Base-by-base conservation (phyloP, 129 eudicot species). In the Escallonia rubra region DNA sequence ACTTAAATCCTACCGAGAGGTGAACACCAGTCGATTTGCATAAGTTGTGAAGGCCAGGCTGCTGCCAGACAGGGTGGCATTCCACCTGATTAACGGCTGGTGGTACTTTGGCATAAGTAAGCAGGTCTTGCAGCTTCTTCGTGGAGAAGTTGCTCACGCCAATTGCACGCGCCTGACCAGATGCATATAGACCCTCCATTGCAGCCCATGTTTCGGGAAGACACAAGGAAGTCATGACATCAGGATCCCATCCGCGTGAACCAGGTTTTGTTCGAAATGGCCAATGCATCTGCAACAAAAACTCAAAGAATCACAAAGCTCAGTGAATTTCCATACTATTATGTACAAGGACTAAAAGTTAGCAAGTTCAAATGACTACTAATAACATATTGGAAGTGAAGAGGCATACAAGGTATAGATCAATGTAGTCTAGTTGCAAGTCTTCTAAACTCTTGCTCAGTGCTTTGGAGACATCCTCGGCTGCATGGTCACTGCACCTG, bases 81-180 rank as follows among this genome's bases (percentile, higher is more conserved):
- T 89, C 96, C 23, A 89, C 94, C 67, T 89, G 96, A 66, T 89
- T 77, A 43, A 89, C 96, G 60, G 85, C 90, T 7, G 96, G 96
- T 2, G 85, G 88, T 49, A 89, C 69, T 4, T 80, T 80, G 12
- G 85, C 80, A 39, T 69, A 68, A 7, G 53, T 57, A 57, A 74
- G 78, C 61, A 89, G 72, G 67, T 83, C 86, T 59, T 78, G 81
- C 66, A 86, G 67, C 63, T 89, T 89, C 64, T 89, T 89, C 8
- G 81, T 48, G 4, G 96, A 83, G 76, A 89, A 89, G 76, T 89
- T 89, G 86, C 96, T 89, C 4, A 89, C 96, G 14, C 96, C 96
- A 57, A 89, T 57, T 13, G 88, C 88, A 12, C 86, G 84, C 23
- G 96, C 75, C 72, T 81, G 83, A 16, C 96, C 96, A 15, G 81